Conservation (phyloP, 1,139 yeast genomes). For the Yamadazyma conglobata region DNA sequence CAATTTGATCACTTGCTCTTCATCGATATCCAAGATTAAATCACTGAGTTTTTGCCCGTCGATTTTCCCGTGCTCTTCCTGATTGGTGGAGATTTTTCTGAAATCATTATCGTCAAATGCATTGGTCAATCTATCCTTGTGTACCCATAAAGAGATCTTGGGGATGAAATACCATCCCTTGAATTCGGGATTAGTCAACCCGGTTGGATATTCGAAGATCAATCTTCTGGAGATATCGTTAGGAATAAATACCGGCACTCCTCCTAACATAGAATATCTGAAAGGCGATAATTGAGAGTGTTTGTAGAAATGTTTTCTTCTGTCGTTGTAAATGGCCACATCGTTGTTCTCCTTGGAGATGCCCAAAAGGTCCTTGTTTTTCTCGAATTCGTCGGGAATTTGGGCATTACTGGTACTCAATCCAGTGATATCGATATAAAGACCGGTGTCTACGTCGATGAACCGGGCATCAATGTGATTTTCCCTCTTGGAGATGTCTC, state of each 20-base stretch:
- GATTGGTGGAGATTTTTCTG: conserved; percentile 7
- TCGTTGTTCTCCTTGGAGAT: conserved; percentile 12
- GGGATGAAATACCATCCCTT: conserved; percentile 29
- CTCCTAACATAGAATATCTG: conserved; percentile 25
- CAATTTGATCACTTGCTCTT: conserved; percentile 18
- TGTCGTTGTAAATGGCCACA: conserved; percentile 28
- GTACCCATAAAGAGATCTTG: conserved; percentile 28
- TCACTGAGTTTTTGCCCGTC: conserved; percentile 18
- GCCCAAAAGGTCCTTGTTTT: conserved; percentile 11
- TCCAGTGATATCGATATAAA: conserved; percentile 32
- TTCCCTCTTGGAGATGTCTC: conserved; percentile 25
- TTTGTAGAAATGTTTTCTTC: conserved; percentile 33
- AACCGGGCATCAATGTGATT: conserved; percentile 34
- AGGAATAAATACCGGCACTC: conserved; percentile 29
- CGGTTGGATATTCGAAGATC: conserved; percentile 24
- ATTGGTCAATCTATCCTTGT: conserved; percentile 15
- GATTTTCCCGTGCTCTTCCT: conserved; percentile 8
- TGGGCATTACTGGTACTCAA: conserved; percentile 18
- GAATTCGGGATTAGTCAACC: conserved; percentile 20
- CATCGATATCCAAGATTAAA: conserved; percentile 20
- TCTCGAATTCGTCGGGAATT: conserved; percentile 15
- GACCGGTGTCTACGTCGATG: conserved; percentile 32
- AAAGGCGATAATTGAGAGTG: conserved; percentile 35
- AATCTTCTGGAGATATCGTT: conserved; percentile 21
- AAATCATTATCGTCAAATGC: conserved; percentile 23